Base-by-base conservation (phyloP, 129 eudicot species). In the Flaveria bidentis region DNA sequence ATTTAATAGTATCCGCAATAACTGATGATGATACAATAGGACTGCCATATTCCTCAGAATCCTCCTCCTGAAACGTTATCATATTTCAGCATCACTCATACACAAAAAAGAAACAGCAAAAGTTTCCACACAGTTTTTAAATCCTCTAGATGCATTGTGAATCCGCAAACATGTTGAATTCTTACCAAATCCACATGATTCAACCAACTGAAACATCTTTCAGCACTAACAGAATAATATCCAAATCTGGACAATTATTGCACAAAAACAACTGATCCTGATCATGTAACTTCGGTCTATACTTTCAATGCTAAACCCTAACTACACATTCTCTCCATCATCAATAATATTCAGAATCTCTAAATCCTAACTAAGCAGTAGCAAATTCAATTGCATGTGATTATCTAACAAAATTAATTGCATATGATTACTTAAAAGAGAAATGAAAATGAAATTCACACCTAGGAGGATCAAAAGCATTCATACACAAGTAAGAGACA, bases 31-130 rank as follows among this genome's bases (percentile, higher is more conserved):
- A 82, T 47, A 79, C 78, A 45, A 93, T 73, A 9, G 93, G 88
- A 68, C 76, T 90, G 5, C 96, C 98, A 76, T 93, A 91, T 81
- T 93, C 96, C 58, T 93, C 98, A n/a, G 96, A 88, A 77, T 93
- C 91, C 76, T 93, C 98, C 17, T 93, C 97, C 98, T 93, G 87
- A 22, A 11, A 23, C 65, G 8, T 10, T 58, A 22, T 72, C 73
- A 80, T 50, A 71, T 7, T 39, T 76, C 79, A 77, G 77, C 72
- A 70, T 57, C 56, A 45, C 30, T 12, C 7, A 67, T 67, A 62
- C 57, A 75, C 57, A n/a, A 23, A 20, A 6, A 6, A 9, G 11
- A 23, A 20, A 6, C 1, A 22, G 8, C 3, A 4, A n/a, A 53
- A 5, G 4, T 6, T 53, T 44, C 47, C 4, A 7, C 2, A 8